Evolutionary conservation across 495 filamentous ascomycete species (phyloP).

Genomic region (Astrothelium macrocarpum): DNA sequence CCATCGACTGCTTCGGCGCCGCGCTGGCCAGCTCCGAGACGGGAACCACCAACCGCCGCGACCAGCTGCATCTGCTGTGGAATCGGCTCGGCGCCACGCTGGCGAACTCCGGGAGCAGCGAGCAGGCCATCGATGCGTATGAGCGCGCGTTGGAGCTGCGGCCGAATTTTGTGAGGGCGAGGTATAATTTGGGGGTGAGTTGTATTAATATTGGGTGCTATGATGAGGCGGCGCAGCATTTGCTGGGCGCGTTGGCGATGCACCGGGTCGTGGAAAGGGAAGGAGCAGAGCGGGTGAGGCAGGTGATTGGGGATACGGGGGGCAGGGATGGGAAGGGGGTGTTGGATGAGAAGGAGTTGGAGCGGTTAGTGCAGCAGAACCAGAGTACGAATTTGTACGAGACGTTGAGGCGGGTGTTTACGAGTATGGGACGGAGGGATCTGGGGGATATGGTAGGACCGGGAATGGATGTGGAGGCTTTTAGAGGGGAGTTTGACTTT

Average conservation of each 20-base stretch:
- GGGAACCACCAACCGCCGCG: slow-evolving; percentile 61
- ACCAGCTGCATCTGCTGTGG: slow-evolving; percentile 88
- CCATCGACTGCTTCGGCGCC: slow-evolving; percentile 93
- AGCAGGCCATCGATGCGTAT: slow-evolving; percentile 95
- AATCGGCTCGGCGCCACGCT: slow-evolving; percentile 94
- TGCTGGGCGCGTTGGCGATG: slow-evolving; percentile 92
- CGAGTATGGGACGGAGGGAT: slow-evolving; percentile 84
- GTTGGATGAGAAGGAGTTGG: slow-evolving; percentile 58
- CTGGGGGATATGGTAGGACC: slow-evolving; percentile 74
- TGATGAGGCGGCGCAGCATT: slow-evolving; percentile 83
- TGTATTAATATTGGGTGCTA: slow-evolving; percentile 98
- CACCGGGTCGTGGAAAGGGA: slow-evolving; percentile 87
- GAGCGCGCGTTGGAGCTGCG: slow-evolving; percentile 80
- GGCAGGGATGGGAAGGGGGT: slow-evolving; percentile 20
- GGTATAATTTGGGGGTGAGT: slow-evolving; percentile 91
- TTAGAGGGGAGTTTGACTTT: slow-evolving; percentile 74
- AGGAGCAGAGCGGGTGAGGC: slow-evolving; percentile 46
- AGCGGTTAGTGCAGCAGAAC: slow-evolving; percentile 80
- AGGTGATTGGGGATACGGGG: slow-evolving; percentile 46
- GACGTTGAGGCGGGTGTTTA: slow-evolving; percentile 83
- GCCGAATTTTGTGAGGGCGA: slow-evolving; percentile 90
- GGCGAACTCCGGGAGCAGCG: slow-evolving; percentile 82
- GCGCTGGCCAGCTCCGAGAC: slow-evolving; percentile 75
- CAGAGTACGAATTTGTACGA: slow-evolving; percentile 94
- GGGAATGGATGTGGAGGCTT: slow-evolving; percentile 84